Conservation (phyloP, 352 stramenopile species). For the Globisporangium takayamanum region DNA sequence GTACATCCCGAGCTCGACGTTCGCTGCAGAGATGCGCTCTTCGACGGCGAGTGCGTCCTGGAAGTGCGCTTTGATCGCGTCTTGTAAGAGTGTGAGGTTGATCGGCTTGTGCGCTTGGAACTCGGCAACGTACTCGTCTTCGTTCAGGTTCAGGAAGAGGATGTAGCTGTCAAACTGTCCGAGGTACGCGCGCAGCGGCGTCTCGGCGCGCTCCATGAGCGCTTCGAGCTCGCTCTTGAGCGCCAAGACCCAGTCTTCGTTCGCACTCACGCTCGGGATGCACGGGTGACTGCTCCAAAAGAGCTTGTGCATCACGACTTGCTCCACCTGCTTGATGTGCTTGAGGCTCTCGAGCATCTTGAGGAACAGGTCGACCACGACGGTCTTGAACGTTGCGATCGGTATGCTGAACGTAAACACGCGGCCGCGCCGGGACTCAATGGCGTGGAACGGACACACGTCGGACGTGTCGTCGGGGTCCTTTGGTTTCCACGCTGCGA, state of each 20-base stretch:
- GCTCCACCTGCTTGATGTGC: constrained; percentile 86
- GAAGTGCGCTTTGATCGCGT: constrained; percentile 73
- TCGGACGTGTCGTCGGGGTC: constrained; percentile 63
- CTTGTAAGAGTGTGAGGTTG: constrained; percentile 63
- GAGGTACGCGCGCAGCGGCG: constrained; percentile 73
- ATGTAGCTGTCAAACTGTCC: constrained; percentile 80
- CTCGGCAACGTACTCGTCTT: constrained; percentile 73
- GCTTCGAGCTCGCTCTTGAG: constrained; percentile 51
- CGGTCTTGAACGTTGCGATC: constrained; percentile 48
- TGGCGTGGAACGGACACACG: constrained; percentile 38
- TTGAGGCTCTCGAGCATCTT: constrained; percentile 80
- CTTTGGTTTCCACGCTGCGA: constrained; percentile 56
- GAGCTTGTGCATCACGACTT: constrained; percentile 91
- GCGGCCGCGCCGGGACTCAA: constrained; percentile 38
- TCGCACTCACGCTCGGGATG: constrained; percentile 74
- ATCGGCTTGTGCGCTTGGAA: constrained; percentile 70
- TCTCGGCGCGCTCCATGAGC: constrained; percentile 51
- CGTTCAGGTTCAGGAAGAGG: constrained; percentile 87
- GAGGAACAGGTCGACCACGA: constrained; percentile 63
- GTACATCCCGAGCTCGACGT: constrained; percentile 81
- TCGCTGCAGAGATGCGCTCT: constrained; percentile 44
- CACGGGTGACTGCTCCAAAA: constrained; percentile 93
- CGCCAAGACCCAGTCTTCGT: constrained; percentile 77
- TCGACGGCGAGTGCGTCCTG: constrained; percentile 52
- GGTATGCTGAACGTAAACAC: constrained; percentile 69